Evolutionary conservation across 2,329 filamentous ascomycete species (phyloP).

Genomic region (Calonectria leucothoes): DNA sequence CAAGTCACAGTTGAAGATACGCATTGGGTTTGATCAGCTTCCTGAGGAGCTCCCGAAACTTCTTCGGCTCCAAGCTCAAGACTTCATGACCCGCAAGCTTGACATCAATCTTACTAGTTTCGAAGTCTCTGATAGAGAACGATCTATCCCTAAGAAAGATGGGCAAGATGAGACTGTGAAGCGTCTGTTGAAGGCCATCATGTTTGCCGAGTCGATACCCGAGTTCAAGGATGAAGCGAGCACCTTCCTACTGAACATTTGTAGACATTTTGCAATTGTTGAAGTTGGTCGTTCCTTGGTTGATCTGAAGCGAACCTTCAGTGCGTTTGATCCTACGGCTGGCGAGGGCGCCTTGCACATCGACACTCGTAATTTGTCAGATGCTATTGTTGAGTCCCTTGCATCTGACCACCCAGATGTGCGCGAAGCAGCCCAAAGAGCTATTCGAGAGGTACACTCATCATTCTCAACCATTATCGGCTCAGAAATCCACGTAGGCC

Average conservation of each 20-base stretch:
- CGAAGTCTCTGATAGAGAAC: conserved; percentile 80
- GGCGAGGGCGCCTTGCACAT: conserved; percentile 90
- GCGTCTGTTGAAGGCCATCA: conserved; percentile 88
- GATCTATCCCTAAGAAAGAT: conserved; percentile 88
- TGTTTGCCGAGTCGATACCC: conserved; percentile 85
- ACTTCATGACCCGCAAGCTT: conserved; percentile 79
- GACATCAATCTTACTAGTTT: conserved; percentile 78
- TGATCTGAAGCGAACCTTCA: conserved; percentile 79
- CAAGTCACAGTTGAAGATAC: conserved; percentile 88
- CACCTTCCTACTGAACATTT: conserved; percentile 81
- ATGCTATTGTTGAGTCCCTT: conserved; percentile 90
- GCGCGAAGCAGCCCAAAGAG: conserved; percentile 83
- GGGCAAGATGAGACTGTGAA: conserved; percentile 85
- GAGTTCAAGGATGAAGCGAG: conserved; percentile 83
- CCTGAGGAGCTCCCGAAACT: conserved; percentile 90
- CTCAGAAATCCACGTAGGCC: conserved; percentile 75
- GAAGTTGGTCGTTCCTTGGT: conserved; percentile 90
- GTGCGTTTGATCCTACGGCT: conserved; percentile 84
- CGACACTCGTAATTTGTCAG: conserved; percentile 86
- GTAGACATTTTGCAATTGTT: conserved; percentile 89
- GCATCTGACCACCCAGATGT: conserved; percentile 86
- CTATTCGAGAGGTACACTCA: conserved; percentile 82
- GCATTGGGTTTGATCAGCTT: conserved; percentile 87
- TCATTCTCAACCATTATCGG: conserved; percentile 85
- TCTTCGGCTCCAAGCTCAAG: conserved; percentile 89